These are phyloP conservation scores for Yamadazyma sp. DNA, from an alignment of 1,139 yeast species.

Conservation along the genomic window DNA sequence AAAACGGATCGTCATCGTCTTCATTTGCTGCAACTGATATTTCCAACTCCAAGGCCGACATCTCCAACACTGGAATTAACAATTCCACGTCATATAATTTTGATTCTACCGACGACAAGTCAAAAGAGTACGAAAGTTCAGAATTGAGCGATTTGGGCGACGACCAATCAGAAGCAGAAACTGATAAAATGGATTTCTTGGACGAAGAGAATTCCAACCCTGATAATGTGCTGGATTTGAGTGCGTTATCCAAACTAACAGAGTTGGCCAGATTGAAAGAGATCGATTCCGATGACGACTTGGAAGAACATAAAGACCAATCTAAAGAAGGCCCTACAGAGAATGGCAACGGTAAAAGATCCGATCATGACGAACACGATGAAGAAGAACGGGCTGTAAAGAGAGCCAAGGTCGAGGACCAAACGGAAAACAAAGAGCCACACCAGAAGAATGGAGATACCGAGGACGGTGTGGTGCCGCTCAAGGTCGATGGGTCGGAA, in stretches of 20 bases:
- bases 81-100: background rate
- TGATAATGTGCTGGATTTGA: slow-evolving; percentile 37
- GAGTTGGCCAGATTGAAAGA: slow-evolving; percentile 43
- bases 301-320: slow-evolving; percentile 13
- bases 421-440: slow-evolving; percentile 1
- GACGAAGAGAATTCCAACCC: slow-evolving; percentile 34
- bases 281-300: slow-evolving; percentile 33
- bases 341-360: slow-evolving; percentile 8
- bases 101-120: slow-evolving; percentile 3
- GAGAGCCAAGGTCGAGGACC: slow-evolving; percentile 15
- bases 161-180: slow-evolving; percentile 74
- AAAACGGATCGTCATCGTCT: slow-evolving; percentile 1
- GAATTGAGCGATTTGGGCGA: slow-evolving; percentile 61
- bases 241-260: slow-evolving; percentile 40
- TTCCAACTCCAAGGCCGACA: background rate
- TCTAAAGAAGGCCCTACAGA: background rate
- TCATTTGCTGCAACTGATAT: background rate
- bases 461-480: slow-evolving; percentile 6
- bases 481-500: slow-evolving; percentile 11
- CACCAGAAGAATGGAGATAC: background rate
- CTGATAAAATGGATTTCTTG: slow-evolving; percentile 67
- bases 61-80: background rate
- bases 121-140: slow-evolving; percentile 33
- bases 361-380: slow-evolving; percentile 16
- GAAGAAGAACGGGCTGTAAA: slow-evolving; percentile 1